A percentile compares a stretch with the other conserved stretches of the same genome.
Conservation (phyloP, 495 filamentous ascomycete species). For the Chaetomium cochliodes region DNA sequence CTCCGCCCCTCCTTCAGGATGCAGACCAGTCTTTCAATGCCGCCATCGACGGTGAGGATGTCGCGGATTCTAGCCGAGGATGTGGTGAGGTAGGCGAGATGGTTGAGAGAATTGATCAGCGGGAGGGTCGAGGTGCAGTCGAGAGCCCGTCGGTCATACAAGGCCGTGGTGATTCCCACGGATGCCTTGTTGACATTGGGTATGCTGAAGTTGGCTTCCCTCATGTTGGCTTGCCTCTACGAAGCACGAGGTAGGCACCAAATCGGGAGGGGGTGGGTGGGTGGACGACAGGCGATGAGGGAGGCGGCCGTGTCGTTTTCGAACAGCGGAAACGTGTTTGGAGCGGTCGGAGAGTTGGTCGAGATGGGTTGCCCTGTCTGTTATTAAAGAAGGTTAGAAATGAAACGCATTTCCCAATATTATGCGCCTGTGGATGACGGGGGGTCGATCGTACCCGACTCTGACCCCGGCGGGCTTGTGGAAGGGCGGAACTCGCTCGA, state of each 20-base stretch:
- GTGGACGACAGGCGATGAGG: neutral
- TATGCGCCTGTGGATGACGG: conserved; percentile 10
- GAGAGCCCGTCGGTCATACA: conserved; percentile 94
- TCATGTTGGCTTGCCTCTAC: conserved; percentile 62
- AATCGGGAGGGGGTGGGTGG: conserved; percentile 27
- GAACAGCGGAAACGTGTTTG: neutral
- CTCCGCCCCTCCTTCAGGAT: conserved; percentile 95
- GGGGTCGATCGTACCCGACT: conserved; percentile 16
- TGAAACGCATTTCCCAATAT: conserved; percentile 18
- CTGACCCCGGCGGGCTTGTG: conserved; percentile 2
- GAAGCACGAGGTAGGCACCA: conserved; percentile 37
- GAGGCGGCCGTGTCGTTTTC: neutral
- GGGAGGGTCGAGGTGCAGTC: conserved; percentile 98
- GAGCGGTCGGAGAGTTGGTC: conserved; percentile 6
- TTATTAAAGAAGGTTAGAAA: conserved; percentile 19
- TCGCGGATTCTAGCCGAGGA: conserved; percentile 97
- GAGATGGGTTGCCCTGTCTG: conserved; percentile 6
- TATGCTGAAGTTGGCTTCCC: conserved; percentile 99
- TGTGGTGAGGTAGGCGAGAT: conserved; percentile 95
- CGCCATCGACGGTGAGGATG: conserved; percentile 96
- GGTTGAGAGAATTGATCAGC: conserved; percentile 96
- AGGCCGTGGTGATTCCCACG: conserved; percentile 96
- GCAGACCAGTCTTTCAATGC: conserved; percentile 91
- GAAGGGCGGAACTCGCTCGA: conserved; percentile 13
- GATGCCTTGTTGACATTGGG: conserved; percentile 99